Base-by-base conservation (phyloP, 2,329 filamentous ascomycete species). In the Pseudogymnoascus sp. region DNA sequence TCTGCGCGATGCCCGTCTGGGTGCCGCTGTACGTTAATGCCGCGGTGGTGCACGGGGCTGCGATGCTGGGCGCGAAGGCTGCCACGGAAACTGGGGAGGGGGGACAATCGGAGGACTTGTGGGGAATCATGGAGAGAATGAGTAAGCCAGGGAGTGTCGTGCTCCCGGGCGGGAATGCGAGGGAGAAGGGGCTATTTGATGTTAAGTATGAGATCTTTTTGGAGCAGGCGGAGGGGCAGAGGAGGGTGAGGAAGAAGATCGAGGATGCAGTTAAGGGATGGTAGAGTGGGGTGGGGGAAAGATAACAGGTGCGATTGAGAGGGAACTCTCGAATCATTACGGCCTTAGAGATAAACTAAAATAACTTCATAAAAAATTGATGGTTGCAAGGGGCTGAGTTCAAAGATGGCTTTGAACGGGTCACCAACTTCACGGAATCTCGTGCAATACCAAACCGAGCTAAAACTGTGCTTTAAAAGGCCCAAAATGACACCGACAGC, bases 11-110 rank as follows among this genome's bases (percentile, higher is more conserved):
- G 88, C 93, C 93, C 1, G 93, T 99, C 22, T 80, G 96, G 40
- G 96, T 98, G 63, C 95, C 95, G 0, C 84, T 89, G 61, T 98
- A 99, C 72, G 91, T 97, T 65, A 90, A 96, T 73, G 93, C 93
- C 1, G 95, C 95, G 5, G 95, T 99, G 6, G 93, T 96, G 26
- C 93, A 98, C 73, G 95, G 95, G 95, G 89, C 31, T 70, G 89
- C 89, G 35, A 37, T 37, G 35, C 14, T 37, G 3, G 14, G 14
- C 35, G 12, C 35, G 35, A 37, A 37, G 35, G 35, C 35, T 37
- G 35, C 35, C 5, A 37, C 35, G 35, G 35, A 37, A n/a, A 37
- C 35, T 6, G 35, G 35, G 35, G 14, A 37, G 14, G 35, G 6
- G 6, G 35, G 14, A n/a, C 14, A 37, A n/a, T 37, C 35, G 14